Base-by-base conservation (phyloP, 768 basidiomycete genomes). In the Tricholoma furcatifolium region DNA sequence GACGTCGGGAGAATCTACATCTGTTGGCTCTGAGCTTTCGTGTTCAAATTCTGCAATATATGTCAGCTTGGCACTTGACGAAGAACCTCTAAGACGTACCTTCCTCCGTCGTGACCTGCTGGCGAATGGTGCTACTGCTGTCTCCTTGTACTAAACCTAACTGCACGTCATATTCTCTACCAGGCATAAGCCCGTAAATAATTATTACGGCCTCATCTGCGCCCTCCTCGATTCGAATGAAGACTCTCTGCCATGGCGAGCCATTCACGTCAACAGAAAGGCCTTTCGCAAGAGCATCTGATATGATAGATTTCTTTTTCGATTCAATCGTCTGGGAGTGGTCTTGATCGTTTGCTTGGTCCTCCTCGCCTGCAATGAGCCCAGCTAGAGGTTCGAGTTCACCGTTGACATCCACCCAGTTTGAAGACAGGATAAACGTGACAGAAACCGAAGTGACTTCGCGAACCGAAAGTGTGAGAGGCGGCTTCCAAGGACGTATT, bases 201-300 rank as follows among this genome's bases (percentile, higher is more conserved):
- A 96, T 90, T 47, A 97, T 91, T 51, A 95, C 83, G 0, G 92
- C 94, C 63, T 96, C 89, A 59, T 95, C 93, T 0, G 79, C 77
- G 48, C 83, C 80, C 40, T 93, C 91, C 64, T 90, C 85, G 55
- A 91, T 82, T 48, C 86, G 83, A 51, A 91, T 82, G 62, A 91
- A 80, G 20, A 91, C 87, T 46, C 85, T 76, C 62, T 86, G 82
- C 91, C 91, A 93, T 4, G 80, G 81, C 5, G 84, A 76, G 24
- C 82, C 82, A 57, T 94, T 93, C 45, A 93, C 88, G 39, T 86
- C 88, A 35, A 93, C 84, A 1, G 83, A 84, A 30, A 93, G 77
- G 1, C 89, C 89, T 54, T 84, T 83, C 10, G 85, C 78, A 21
- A 93, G 77, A 1, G 86, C 78, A 58, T 88, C 83, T 2, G 85